Evolutionary conservation across 805 yeast genomes (phyloP).

Genomic region (Wickerhamiella sorbophila): DNA sequence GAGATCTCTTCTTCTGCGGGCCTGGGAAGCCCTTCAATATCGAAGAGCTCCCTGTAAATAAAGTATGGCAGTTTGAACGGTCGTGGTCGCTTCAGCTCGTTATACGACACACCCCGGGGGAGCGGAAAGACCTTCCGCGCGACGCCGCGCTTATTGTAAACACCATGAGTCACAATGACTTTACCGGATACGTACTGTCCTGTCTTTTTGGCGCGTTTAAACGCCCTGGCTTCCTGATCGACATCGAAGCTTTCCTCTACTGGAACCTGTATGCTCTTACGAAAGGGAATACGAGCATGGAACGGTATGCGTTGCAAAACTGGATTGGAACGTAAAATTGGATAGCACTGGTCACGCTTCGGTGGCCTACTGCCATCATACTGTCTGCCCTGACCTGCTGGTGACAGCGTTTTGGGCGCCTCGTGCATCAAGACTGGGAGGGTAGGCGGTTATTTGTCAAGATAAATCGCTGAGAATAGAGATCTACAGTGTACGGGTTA

Average conservation of each 20-base stretch:
- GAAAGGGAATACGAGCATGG: not conserved
- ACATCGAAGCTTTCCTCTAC: not conserved
- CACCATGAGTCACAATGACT: not conserved
- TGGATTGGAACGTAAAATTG: not conserved
- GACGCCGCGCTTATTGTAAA: not conserved
- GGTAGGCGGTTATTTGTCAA: no score
- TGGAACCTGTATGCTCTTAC: not conserved
- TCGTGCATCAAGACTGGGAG: not conserved
- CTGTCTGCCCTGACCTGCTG: not conserved
- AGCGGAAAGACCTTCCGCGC: constrained; percentile 1
- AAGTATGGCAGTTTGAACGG: constrained; percentile 1
- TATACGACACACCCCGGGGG: not conserved
- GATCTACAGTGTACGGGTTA: no score
- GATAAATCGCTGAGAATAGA: no score
- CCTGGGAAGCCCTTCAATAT: not conserved
- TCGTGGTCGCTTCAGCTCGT: not conserved
- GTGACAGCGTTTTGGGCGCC: not conserved
- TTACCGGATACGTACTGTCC: not conserved
- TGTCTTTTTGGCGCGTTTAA: not conserved
- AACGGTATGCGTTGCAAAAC: not conserved
- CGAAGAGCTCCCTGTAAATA: not conserved
- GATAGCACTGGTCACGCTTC: not conserved
- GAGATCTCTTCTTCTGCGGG: not conserved
- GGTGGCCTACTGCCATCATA: not conserved
- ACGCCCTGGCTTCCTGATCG: not conserved